Evolutionary conservation across 2,329 filamentous ascomycete species (phyloP).

Genomic region (Aspergillus niger): DNA sequence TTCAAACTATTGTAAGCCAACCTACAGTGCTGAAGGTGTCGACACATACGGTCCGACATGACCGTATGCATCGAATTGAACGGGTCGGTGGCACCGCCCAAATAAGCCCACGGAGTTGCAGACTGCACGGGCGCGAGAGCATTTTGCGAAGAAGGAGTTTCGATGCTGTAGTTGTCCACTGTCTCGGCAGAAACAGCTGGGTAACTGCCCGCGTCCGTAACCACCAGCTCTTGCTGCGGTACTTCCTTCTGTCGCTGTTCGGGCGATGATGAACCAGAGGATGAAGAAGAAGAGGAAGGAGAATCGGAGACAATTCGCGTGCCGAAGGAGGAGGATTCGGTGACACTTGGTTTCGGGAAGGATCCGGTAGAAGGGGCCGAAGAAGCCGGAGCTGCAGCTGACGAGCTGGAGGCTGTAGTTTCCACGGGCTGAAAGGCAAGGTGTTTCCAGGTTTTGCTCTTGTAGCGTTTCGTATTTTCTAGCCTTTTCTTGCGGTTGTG

Average conservation of each 20-base stretch:
- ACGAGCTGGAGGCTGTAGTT: constrained; percentile 22
- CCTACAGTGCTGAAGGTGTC: constrained; percentile 41
- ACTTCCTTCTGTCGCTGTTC: constrained; percentile 19
- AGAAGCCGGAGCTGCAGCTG: constrained; percentile 10
- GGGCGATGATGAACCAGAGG: constrained; percentile 14
- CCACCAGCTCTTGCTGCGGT: constrained; percentile 11
- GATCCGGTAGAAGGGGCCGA: constrained; percentile 2
- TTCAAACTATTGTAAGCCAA: background rate
- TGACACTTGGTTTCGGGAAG: constrained; percentile 1
- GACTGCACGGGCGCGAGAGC: constrained; percentile 10
- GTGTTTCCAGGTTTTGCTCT: constrained; percentile 42
- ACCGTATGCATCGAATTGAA: constrained; percentile 40
- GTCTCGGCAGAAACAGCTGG: constrained; percentile 10
- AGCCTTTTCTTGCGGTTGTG: constrained; percentile 46
- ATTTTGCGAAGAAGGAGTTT: constrained; percentile 19
- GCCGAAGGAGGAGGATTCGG: constrained; percentile 8
- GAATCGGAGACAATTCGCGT: constrained; percentile 1
- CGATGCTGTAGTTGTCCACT: constrained; percentile 19
- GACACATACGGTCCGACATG: constrained; percentile 41
- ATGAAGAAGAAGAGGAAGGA: background rate
- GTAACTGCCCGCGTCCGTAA: constrained; percentile 9
- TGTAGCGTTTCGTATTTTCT: constrained; percentile 43
- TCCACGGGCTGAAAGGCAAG: constrained; percentile 38
- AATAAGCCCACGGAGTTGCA: constrained; percentile 28
- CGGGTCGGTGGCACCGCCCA: constrained; percentile 40